Percentiles rank a stretch among this genome's conserved stretches.
phyloP scores from a whole-genome alignment of 208 protist species.

The Acanthamoeba castellanii region DNA sequence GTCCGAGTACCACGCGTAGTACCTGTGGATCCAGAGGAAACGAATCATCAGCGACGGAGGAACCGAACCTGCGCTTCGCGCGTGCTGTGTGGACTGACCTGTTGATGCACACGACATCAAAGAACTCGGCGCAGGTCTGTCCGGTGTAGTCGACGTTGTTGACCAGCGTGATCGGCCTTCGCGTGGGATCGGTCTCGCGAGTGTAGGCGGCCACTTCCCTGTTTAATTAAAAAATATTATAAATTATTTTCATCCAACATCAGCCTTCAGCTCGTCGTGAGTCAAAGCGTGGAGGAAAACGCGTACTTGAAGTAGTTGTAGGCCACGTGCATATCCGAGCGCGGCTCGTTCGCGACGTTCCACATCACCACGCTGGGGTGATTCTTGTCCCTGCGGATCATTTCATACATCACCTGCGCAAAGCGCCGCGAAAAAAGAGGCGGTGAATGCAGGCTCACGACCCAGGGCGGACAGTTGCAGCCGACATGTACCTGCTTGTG shows the following conservation, averaged over 20 bases:
- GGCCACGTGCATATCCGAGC: background rate
- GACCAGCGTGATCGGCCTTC: background rate
- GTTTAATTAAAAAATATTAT: background rate
- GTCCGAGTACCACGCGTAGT: constrained; percentile 30
- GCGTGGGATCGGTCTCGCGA: constrained; percentile 3
- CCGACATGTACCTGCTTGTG: background rate
- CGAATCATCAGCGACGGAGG: too few relatives aligned
- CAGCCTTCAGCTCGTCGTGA: background rate
- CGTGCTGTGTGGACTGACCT: background rate
- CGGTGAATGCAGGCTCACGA: background rate
- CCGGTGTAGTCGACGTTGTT: constrained; percentile 7
- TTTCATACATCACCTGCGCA: constrained; percentile 17
- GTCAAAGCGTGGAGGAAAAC: too few relatives aligned
- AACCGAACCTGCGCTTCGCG: too few relatives aligned
- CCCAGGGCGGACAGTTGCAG: background rate
- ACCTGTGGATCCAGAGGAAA: background rate
- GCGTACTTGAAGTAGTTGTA: constrained; percentile 45
- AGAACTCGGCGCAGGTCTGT: constrained; percentile 38
- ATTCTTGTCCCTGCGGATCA: constrained; percentile 40
- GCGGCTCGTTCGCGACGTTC: constrained; percentile 25
- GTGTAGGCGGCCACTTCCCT: constrained; percentile 29
- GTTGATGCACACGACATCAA: constrained; percentile 53
- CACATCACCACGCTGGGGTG: constrained; percentile 50
- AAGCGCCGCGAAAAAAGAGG: background rate
- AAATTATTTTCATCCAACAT: background rate